Evolutionary conservation across 169 alveolate species (phyloP).

Genomic region (Babesia divergens): DNA sequence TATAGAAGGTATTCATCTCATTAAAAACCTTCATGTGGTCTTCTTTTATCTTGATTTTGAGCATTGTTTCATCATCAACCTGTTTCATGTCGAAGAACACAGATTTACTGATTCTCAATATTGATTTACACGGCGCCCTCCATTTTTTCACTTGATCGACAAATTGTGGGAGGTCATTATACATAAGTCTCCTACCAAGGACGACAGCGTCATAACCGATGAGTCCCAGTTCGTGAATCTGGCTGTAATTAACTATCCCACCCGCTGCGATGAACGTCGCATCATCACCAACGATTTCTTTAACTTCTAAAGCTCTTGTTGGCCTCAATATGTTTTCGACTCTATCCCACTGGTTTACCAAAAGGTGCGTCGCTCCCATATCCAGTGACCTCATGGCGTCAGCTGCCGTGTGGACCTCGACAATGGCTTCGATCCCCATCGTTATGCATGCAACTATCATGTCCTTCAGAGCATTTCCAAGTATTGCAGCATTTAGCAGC

Average conservation of each 20-base stretch:
- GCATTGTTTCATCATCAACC: neutral
- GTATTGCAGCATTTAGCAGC: constrained; percentile 62
- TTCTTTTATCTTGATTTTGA: constrained; percentile 10
- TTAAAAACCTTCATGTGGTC: constrained; percentile 20
- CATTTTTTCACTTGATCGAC: constrained; percentile 58
- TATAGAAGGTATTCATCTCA: constrained; percentile 52
- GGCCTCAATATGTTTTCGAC: constrained; percentile 59
- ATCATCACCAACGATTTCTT: constrained; percentile 65
- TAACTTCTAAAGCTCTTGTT: constrained; percentile 72
- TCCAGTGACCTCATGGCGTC: constrained; percentile 69
- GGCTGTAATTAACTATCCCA: constrained; percentile 53
- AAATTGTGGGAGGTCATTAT: constrained; percentile 63
- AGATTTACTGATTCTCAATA: constrained; percentile 42
- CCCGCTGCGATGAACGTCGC: constrained; percentile 70
- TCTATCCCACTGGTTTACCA: constrained; percentile 76
- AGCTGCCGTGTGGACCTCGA: constrained; percentile 72
- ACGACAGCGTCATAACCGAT: constrained; percentile 76
- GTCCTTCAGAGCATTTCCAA: constrained; percentile 66
- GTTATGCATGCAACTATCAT: constrained; percentile 65
- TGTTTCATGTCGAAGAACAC: constrained; percentile 24
- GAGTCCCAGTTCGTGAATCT: constrained; percentile 70
- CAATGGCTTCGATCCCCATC: constrained; percentile 77
- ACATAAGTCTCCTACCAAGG: constrained; percentile 66
- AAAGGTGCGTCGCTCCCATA: constrained; percentile 55
- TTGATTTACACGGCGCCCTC: constrained; percentile 68